Percentiles rank a stretch among this genome's conserved stretches.
Conservation (phyloP, 2,329 filamentous ascomycete species). For the Verticillium dahliae region DNA sequence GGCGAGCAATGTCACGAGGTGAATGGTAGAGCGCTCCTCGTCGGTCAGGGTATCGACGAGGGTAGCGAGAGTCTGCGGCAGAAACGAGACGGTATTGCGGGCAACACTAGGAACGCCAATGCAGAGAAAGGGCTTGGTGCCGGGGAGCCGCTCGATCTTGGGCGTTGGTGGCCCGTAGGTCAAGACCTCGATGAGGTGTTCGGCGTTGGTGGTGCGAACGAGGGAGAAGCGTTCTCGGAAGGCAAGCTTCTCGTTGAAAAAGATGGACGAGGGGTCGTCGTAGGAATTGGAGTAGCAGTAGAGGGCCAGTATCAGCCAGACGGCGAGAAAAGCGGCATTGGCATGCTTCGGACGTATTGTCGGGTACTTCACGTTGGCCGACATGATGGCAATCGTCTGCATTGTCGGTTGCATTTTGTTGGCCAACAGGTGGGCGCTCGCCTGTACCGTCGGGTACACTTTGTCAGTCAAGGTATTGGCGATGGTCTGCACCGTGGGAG, state of each 20-base stretch:
- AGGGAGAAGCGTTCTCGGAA: slow-evolving; percentile 20
- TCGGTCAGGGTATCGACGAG: slow-evolving; percentile 22
- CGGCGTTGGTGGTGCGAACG: slow-evolving; percentile 17
- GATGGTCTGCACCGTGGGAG: no score
- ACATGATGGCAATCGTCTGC: not conserved
- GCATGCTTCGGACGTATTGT: slow-evolving; percentile 4
- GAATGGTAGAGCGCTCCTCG: slow-evolving; percentile 21
- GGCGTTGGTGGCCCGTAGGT: not conserved
- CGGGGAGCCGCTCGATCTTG: not conserved
- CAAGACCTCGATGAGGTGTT: slow-evolving; percentile 11
- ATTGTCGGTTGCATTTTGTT: no score
- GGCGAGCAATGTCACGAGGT: slow-evolving; percentile 26
- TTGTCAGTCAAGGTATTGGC: no score
- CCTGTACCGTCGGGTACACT: no score
- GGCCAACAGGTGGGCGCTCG: no score
- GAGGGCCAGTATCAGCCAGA: slow-evolving; percentile 19
- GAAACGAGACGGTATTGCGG: slow-evolving; percentile 20
- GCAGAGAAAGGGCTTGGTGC: slow-evolving; percentile 15
- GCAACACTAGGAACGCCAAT: slow-evolving; percentile 28
- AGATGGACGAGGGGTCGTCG: slow-evolving; percentile 27
- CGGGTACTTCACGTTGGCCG: not conserved
- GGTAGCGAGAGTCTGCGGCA: slow-evolving; percentile 21
- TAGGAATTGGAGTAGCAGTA: slow-evolving; percentile 22
- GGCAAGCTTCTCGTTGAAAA: slow-evolving; percentile 20
- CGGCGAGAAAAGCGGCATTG: slow-evolving; percentile 19